phyloP scores from a whole-genome alignment of 1,284 basidiomycete genomes.

The Rhodotorula mucilaginosa region DNA sequence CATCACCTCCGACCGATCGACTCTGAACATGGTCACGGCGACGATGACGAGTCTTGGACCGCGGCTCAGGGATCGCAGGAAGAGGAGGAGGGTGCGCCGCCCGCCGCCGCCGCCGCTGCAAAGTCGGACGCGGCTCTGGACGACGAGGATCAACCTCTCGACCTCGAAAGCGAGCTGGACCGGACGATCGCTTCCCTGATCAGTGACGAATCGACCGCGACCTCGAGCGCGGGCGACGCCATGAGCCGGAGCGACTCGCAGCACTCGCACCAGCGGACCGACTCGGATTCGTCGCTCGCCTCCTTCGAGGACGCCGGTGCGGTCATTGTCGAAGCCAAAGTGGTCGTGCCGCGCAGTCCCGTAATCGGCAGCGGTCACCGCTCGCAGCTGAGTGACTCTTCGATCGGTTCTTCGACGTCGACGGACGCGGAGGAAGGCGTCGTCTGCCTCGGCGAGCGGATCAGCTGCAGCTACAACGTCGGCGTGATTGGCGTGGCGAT shows the following conservation, averaged over 20 bases:
- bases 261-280: not conserved
- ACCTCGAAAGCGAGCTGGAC: slow-evolving; percentile 31
- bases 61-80: not conserved
- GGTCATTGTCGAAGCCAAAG: not conserved
- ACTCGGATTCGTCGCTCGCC: slow-evolving; percentile 11
- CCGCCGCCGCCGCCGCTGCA: not conserved
- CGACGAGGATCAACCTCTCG: slow-evolving; percentile 14
- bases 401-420: slow-evolving; percentile 12
- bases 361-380: not conserved
- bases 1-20: not conserved
- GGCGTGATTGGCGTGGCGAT: slow-evolving; percentile 36
- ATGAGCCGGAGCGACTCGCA: not conserved
- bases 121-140: not conserved
- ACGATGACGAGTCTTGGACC: not conserved
- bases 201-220: slow-evolving; percentile 3
- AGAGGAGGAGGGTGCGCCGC: not conserved
- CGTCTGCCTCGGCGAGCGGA: slow-evolving; percentile 37
- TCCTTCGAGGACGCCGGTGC: not conserved
- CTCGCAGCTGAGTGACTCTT: slow-evolving; percentile 5
- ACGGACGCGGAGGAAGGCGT: slow-evolving; percentile 22
- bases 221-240: not conserved
- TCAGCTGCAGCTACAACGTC: slow-evolving; percentile 34
- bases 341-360: not conserved
- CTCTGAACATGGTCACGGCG: not conserved
- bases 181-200: slow-evolving; percentile 28